These are phyloP conservation scores for Lactarius akahatsu DNA, from an alignment of 768 basidiomycete genomes.

Conservation along the genomic window DNA sequence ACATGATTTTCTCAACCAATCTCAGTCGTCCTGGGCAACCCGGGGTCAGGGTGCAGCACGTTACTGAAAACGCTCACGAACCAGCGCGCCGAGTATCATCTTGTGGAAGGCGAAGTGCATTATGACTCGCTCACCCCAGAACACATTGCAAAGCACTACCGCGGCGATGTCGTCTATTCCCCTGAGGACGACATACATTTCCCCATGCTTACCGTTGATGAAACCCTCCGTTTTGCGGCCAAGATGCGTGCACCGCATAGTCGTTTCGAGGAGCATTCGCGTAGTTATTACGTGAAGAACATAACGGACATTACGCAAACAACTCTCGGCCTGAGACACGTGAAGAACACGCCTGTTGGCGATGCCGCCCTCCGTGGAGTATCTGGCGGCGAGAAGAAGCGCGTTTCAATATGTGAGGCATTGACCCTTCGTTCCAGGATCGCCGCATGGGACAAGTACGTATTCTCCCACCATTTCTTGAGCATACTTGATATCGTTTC, in stretches of 20 bases:
- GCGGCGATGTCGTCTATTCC: slow-evolving; percentile 71
- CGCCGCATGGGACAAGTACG: background rate
- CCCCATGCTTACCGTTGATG: slow-evolving; percentile 75
- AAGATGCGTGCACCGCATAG: slow-evolving; percentile 62
- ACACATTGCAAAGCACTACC: slow-evolving; percentile 76
- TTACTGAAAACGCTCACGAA: slow-evolving; percentile 86
- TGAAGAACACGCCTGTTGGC: slow-evolving; percentile 73
- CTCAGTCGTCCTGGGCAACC: slow-evolving; percentile 50
- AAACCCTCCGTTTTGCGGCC: slow-evolving; percentile 72
- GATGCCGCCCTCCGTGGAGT: slow-evolving; percentile 84
- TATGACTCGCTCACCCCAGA: slow-evolving; percentile 77
- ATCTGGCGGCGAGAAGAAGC: slow-evolving; percentile 81
- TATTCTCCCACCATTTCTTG: background rate
- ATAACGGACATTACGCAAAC: slow-evolving; percentile 55
- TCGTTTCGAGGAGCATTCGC: slow-evolving; percentile 44
- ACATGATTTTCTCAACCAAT: background rate
- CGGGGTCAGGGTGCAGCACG: slow-evolving; percentile 81
- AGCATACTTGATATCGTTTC: background rate
- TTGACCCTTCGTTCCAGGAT: background rate
- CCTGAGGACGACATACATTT: slow-evolving; percentile 74
- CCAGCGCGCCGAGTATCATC: slow-evolving; percentile 61
- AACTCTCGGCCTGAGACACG: slow-evolving; percentile 85
- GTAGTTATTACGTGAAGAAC: slow-evolving; percentile 45
- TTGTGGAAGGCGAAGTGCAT: slow-evolving; percentile 64
- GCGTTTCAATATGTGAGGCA: slow-evolving; percentile 75